Evolutionary conservation across 768 basidiomycete genomes (phyloP), one percentile per base, ranked within the genome.

Genomic region (Podaxis pistillaris): DNA sequence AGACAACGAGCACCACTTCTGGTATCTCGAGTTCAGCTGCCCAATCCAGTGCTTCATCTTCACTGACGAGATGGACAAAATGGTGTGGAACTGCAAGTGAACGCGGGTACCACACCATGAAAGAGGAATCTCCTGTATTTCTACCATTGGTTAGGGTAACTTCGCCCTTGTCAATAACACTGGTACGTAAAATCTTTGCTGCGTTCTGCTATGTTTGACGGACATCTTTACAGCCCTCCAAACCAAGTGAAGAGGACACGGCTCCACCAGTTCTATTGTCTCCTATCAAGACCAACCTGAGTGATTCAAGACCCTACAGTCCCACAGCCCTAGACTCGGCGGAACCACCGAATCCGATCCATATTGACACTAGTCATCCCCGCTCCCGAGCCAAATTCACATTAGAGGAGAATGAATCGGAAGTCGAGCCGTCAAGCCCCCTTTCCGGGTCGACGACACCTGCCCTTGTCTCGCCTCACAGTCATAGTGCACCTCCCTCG

Each of bases 131-230:
- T 40, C 56, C 56, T 41, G 41, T 49, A 4, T 56, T 41, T 28
- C 53, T 64, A 13, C 63, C 63, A 5, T 26, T 64, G 8, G 52
- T 64, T 6, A 60, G 63, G 26, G 59, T 53, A 17, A 46, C 40
- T 30, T 65, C 60, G 6, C 64, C 63, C 11, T 19, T 64, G 4
- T 58, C 57, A 33, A 50, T 58, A 37, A 19, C 8, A 7, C 17
- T 58, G 47, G 57, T 58, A 50, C 30, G 57, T 49, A 49, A 49
- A n/a, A 22, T 13, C 46, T 50, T 26, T 36, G 33, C 37, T 37
- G 9, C 15, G 17, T 13, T 33, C 15, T 30, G 9, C 12, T 58
- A 8, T 15, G 47, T 49, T 26, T 9, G 19, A 50, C 4, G 7
- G 49, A 50, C 19, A 50, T 50, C 3, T 50, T 22, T 24, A 19